Evolutionary conservation across 495 filamentous ascomycete genomes (phyloP).

Genomic region (Zalerion maritima): DNA sequence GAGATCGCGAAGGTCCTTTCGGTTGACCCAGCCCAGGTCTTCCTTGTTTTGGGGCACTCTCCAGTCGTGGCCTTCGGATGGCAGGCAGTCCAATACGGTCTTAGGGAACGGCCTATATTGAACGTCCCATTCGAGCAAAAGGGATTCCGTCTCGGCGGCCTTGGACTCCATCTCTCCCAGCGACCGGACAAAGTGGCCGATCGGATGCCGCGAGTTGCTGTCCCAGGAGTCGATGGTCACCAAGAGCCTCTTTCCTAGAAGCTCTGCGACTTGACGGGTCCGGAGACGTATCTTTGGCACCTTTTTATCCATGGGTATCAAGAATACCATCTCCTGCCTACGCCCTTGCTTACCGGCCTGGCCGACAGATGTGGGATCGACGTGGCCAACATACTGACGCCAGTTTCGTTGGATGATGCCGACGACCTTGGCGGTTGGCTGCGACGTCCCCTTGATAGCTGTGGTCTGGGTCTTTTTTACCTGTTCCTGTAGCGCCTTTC

Average conservation of each 20-base stretch:
- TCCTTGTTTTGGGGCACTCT: slow-evolving; percentile 61
- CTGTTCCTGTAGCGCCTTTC: slow-evolving; percentile 73
- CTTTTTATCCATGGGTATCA: slow-evolving; percentile 93
- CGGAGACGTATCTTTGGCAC: slow-evolving; percentile 90
- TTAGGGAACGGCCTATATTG: slow-evolving; percentile 97
- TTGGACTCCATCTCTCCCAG: slow-evolving; percentile 90
- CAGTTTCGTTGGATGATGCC: slow-evolving; percentile 90
- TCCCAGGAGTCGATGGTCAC: slow-evolving; percentile 95
- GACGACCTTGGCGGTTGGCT: slow-evolving; percentile 86
- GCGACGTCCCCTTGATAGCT: slow-evolving; percentile 59
- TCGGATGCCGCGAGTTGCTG: slow-evolving; percentile 76
- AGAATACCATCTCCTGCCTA: slow-evolving; percentile 80
- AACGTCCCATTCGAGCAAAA: slow-evolving; percentile 89
- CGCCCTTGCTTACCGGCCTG: slow-evolving; percentile 54
- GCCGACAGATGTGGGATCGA: slow-evolving; percentile 73
- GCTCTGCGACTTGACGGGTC: slow-evolving; percentile 74
- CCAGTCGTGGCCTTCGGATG: slow-evolving; percentile 87
- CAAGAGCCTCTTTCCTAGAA: slow-evolving; percentile 84
- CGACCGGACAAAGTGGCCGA: slow-evolving; percentile 86
- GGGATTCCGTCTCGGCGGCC: slow-evolving; percentile 86
- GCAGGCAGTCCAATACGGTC: slow-evolving; percentile 83
- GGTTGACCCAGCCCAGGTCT: slow-evolving; percentile 71
- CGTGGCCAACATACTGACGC: slow-evolving; percentile 92
- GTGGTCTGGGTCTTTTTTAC: slow-evolving; percentile 76
- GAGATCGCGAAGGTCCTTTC: slow-evolving; percentile 70